These are phyloP conservation scores for Sporisorium exsertum DNA, from an alignment of 1,284 basidiomycete species.

Conservation along the genomic window DNA sequence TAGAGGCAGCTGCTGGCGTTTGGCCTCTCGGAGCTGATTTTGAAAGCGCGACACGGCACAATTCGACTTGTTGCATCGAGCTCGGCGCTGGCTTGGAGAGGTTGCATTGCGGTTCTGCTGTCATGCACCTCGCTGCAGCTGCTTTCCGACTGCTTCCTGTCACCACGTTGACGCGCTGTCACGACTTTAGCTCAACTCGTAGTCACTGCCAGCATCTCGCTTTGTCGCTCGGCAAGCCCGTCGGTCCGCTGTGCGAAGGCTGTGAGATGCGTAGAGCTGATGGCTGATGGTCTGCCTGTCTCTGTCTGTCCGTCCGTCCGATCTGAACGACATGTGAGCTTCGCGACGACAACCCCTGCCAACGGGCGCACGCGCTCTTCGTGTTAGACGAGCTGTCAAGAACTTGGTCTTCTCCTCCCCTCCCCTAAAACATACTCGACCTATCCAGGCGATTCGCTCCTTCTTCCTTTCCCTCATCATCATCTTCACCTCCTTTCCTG, in stretches of 20 bases:
- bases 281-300: background rate
- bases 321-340: background rate
- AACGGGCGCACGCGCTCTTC: slow-evolving; percentile 1
- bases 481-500: background rate
- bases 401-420: background rate
- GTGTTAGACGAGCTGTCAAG: background rate
- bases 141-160: slow-evolving; percentile 2
- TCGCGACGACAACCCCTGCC: background rate
- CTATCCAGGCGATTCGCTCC: background rate
- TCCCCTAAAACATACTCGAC: slow-evolving; percentile 11
- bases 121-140: slow-evolving; percentile 4
- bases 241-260: no score
- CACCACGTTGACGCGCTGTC: slow-evolving; percentile 9
- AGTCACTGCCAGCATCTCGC: background rate
- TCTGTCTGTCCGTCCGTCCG: background rate
- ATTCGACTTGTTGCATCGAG: background rate
- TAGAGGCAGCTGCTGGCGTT: slow-evolving; percentile 10
- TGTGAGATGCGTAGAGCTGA: background rate
- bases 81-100: slow-evolving; percentile 2
- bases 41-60: background rate
- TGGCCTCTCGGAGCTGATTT: background rate
- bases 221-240: background rate
- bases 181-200: background rate
- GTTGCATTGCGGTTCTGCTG: background rate
- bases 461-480: slow-evolving; percentile 5